phyloP scores from a whole-genome alignment of 345 rosid genomes.

The Mallotus nudiflorus region DNA sequence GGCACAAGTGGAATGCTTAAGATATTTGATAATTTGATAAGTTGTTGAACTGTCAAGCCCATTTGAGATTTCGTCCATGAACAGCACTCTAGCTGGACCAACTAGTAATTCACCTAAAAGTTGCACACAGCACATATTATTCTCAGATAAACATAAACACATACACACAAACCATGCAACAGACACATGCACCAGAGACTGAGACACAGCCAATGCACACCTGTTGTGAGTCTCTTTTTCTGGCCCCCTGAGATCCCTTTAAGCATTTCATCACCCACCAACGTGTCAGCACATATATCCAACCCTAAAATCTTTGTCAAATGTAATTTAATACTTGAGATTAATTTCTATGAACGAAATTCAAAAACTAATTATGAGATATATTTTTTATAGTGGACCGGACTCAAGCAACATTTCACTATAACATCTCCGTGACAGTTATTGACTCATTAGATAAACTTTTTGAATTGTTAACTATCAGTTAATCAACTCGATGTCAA shows the following conservation, averaged over 20 bases:
- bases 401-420: neutral
- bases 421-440: no score
- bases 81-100: constrained; percentile 93
- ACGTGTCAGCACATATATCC: constrained; percentile 91
- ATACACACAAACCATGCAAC: no score
- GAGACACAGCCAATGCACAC: constrained; percentile 31
- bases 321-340: constrained; percentile 50
- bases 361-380: neutral
- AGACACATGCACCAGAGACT: neutral
- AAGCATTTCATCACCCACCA: constrained; percentile 98
- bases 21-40: constrained; percentile 82
- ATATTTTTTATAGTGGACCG: neutral
- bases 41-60: constrained; percentile 98
- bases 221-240: constrained; percentile 97
- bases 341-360: constrained; percentile 17
- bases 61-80: constrained; percentile 98
- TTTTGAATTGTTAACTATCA: no score
- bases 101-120: constrained; percentile 84
- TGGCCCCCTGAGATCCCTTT: constrained; percentile 99
- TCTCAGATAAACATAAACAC: neutral
- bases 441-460: no score
- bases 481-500: neutral
- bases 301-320: constrained; percentile 95
- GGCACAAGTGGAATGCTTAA: constrained; percentile 79
- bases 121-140: constrained; percentile 16